A percentile compares a stretch with the other conserved stretches of the same genome.
Conservation (phyloP, 2,329 filamentous ascomycete species). For the Colletotrichum australisinense region DNA sequence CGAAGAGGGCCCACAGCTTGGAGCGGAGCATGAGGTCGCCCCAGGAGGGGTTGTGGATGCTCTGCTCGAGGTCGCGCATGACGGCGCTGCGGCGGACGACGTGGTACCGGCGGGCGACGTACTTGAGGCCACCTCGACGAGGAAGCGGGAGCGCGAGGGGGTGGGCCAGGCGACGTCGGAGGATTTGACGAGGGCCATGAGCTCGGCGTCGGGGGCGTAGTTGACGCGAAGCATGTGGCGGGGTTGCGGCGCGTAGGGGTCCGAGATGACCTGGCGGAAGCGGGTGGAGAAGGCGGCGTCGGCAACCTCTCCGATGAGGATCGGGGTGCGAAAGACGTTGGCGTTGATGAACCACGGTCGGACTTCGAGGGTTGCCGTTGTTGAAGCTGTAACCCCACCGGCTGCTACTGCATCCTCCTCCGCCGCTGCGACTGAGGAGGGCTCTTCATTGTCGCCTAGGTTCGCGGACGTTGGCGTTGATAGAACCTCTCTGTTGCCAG, state of each 20-base stretch:
- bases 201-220: conserved; percentile 44
- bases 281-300: conserved; percentile 50
- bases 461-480: conserved; percentile 13
- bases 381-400: background rate
- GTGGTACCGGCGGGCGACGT: conserved; percentile 52
- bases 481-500: background rate
- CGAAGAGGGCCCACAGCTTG: conserved; percentile 57
- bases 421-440: no score
- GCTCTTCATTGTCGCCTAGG: conserved; percentile 8
- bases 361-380: conserved; percentile 28
- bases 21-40: conserved; percentile 49
- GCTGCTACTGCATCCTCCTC: no score
- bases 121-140: conserved; percentile 54
- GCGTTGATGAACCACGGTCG: conserved; percentile 48
- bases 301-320: conserved; percentile 48
- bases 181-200: conserved; percentile 43
- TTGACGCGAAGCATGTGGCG: conserved; percentile 47
- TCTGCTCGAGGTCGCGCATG: conserved; percentile 49
- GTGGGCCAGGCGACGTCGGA: conserved; percentile 50
- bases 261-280: conserved; percentile 47
- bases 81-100: conserved; percentile 52
- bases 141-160: conserved; percentile 47
- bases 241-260: conserved; percentile 37
- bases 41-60: conserved; percentile 47
- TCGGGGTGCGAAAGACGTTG: conserved; percentile 46